Conservation (phyloP, 768 basidiomycete species). For the Phylloporus rhodoxanthus region DNA sequence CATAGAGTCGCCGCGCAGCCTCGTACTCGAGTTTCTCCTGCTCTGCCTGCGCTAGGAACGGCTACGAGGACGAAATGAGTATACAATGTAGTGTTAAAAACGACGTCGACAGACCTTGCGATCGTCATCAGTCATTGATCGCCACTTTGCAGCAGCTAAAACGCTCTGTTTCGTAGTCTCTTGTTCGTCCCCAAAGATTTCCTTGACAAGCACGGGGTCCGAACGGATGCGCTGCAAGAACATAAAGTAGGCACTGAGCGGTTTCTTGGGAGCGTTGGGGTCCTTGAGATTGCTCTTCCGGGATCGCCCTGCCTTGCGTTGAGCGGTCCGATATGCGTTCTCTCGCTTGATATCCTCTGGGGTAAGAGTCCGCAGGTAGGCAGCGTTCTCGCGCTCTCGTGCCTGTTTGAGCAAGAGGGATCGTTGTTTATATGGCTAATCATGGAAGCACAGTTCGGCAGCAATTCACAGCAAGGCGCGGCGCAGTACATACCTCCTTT, state of each 20-base stretch:
- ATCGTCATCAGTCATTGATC: slow-evolving; percentile 88
- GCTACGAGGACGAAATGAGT: slow-evolving; percentile 41
- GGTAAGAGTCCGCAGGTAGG: slow-evolving; percentile 83
- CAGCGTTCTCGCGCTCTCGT: slow-evolving; percentile 73
- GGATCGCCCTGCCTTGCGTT: slow-evolving; percentile 89
- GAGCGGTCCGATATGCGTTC: slow-evolving; percentile 85
- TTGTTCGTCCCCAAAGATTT: slow-evolving; percentile 83
- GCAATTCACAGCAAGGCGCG: slow-evolving; percentile 22
- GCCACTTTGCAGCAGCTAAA: slow-evolving; percentile 88
- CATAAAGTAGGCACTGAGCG: slow-evolving; percentile 91
- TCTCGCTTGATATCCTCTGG: slow-evolving; percentile 94
- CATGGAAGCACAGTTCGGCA: slow-evolving; percentile 17
- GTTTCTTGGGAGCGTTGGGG: slow-evolving; percentile 95
- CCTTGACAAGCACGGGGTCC: slow-evolving; percentile 63
- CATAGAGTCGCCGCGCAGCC: slow-evolving; percentile 76
- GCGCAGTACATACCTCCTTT: slow-evolving; percentile 61
- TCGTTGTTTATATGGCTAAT: slow-evolving; percentile 77
- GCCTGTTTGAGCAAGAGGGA: slow-evolving; percentile 82
- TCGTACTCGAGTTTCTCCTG: slow-evolving; percentile 95
- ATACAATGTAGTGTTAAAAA: slow-evolving; percentile 1
- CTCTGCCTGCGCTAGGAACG: slow-evolving; percentile 89
- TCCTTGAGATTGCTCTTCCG: slow-evolving; percentile 94
- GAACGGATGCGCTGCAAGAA: slow-evolving; percentile 88
- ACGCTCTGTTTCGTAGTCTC: slow-evolving; percentile 96
- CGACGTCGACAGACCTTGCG: slow-evolving; percentile 58